Conservation (phyloP, 176 grass and related monocot genomes). For the Aegilops longissima region DNA sequence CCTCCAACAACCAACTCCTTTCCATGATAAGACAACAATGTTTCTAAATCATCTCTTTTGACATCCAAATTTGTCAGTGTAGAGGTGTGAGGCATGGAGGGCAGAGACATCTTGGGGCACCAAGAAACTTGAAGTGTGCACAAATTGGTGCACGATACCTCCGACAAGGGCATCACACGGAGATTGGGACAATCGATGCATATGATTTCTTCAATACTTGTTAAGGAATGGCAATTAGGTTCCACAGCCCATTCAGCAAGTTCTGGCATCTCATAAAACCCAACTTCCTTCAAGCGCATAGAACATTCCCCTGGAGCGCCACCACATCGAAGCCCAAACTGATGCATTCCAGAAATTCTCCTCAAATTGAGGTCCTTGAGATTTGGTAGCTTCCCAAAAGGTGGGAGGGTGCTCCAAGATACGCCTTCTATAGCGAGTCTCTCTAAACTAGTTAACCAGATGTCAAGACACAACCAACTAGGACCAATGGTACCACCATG, state of each 20-base stretch:
- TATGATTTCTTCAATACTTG: neutral
- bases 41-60: neutral
- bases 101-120: neutral
- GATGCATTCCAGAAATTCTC: too few species aligned
- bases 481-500: too few species aligned
- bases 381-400: too few species aligned
- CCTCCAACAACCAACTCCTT: neutral
- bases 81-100: constrained; percentile 13
- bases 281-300: too few species aligned
- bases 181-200: neutral
- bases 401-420: too few species aligned
- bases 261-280: neutral
- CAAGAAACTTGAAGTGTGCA: rapidly evolving
- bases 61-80: neutral
- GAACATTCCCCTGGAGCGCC: too few species aligned
- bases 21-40: neutral
- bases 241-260: constrained; percentile 7
- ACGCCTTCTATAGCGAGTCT: too few species aligned
- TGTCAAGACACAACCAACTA: too few species aligned
- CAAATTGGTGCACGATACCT: neutral
- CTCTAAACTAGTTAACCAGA: too few species aligned
- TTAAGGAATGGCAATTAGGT: neutral
- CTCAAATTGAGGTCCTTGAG: too few species aligned
- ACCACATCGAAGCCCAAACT: too few species aligned
- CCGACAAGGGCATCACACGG: neutral